Evolutionary conservation across 208 protist species (phyloP).

Genomic region (Leishmania amazonensis): DNA sequence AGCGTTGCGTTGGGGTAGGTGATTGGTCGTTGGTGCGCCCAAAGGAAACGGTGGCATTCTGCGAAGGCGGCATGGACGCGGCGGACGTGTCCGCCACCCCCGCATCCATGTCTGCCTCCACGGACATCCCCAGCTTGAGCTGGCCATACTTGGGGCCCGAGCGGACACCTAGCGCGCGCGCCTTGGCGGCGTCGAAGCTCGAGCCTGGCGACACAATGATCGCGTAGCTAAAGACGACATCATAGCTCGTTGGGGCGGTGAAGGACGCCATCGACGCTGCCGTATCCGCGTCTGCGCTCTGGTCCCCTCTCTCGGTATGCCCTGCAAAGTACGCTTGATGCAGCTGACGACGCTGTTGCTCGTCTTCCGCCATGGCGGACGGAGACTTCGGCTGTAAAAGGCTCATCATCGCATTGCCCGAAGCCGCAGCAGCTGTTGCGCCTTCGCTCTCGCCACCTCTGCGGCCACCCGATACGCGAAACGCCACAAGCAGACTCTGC

Average conservation of each 20-base stretch:
- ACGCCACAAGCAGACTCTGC: constrained; percentile 41
- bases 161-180: constrained; percentile 60
- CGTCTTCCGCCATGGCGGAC: background rate
- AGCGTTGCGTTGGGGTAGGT: background rate
- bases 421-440: background rate
- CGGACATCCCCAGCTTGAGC: constrained; percentile 64
- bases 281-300: background rate
- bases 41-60: background rate
- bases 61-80: background rate
- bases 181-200: constrained; percentile 54
- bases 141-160: constrained; percentile 70
- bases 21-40: background rate
- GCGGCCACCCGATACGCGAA: constrained; percentile 36
- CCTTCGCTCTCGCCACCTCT: background rate
- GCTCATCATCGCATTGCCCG: background rate
- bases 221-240: constrained; percentile 54
- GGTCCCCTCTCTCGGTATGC: background rate
- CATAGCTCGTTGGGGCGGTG: constrained; percentile 5
- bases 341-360: background rate
- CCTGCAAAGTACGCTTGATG: too few species aligned
- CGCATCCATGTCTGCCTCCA: constrained; percentile 36
- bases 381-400: background rate
- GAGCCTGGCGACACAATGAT: constrained; percentile 54
- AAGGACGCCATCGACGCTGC: background rate
- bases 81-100: background rate